A percentile compares a stretch with the other conserved stretches of the same genome.
phyloP scores from a whole-genome alignment of 257 asterid species.

The Cruciata laevipes region DNA sequence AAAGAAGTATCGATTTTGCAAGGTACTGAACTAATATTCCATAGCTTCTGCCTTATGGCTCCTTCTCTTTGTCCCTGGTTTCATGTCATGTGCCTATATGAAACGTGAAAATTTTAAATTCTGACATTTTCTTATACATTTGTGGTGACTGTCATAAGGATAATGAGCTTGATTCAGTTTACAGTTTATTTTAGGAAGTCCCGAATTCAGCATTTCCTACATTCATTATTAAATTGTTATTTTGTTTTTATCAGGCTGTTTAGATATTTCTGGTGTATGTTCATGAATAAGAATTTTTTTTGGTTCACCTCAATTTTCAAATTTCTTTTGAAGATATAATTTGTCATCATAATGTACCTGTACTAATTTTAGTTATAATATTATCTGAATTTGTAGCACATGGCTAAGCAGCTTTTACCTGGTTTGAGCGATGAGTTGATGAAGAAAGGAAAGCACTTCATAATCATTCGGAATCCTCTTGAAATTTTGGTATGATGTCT shows the following conservation, averaged over 20 bases:
- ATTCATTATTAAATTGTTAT: neutral
- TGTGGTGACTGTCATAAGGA: neutral
- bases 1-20: slow-evolving; percentile 70
- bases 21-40: slow-evolving; percentile 40
- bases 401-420: slow-evolving; percentile 68
- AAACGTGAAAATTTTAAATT: neutral
- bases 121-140: neutral
- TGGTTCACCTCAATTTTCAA: neutral
- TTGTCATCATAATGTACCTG: neutral
- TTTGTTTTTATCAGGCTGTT: neutral
- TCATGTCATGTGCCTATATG: neutral
- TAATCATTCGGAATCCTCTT: slow-evolving; percentile 78
- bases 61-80: neutral
- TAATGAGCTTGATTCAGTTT: neutral
- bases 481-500: slow-evolving; percentile 50
- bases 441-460: slow-evolving; percentile 77
- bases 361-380: neutral
- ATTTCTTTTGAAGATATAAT: neutral
- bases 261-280: neutral
- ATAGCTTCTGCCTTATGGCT: neutral
- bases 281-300: neutral
- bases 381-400: slow-evolving; percentile 52
- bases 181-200: neutral
- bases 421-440: slow-evolving; percentile 57
- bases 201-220: neutral